Base-by-base conservation (phyloP, 345 rosid genomes). In the Gossypioides kirkii region DNA sequence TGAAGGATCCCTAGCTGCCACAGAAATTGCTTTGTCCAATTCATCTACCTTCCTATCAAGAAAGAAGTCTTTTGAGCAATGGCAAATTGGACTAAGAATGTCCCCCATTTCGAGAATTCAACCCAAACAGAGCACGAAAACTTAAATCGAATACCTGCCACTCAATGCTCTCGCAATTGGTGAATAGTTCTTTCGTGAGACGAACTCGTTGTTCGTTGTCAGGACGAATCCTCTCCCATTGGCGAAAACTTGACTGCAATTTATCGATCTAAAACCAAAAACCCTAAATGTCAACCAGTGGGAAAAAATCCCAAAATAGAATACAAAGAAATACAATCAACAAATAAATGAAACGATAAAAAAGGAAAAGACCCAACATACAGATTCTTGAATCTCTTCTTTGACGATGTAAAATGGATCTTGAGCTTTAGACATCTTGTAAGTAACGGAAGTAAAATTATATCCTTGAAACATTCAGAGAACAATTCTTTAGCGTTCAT, bases 351-450 rank as follows among this genome's bases (percentile, higher is more conserved):
- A 45, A 23, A 10, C 36, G 22, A 66, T 45, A 49, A 7, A 46
- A 3, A 3, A 18, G 2, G 11, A 16, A 28, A 32, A 32, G 0
- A 20, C 18, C 69, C 36, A 63, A 85, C 98, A 85, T 87, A 96
- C 99, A 80, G 98, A 91, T 59, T 88, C 95, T 79, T 96, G 98
- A 77, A 91, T 92, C 87, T 96, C 98, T 87, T 96, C 99, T 83
- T 91, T 93, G 71, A 93, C 99, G 61, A 93, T 93, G 74, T 96
- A 90, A 74, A 93, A 96, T 0, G 99, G 99, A 87, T 96, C 99
- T 82, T 93, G 98, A 14, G 98, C 97, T 6, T 96, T 91, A 78
- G 98, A 90, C 99, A 96, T 96, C 76, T 54, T 25, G 36, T 25
- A 53, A 47, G 43, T 12, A 10, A 36, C 7, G 3, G 58, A 49